phyloP scores from a whole-genome alignment of 2,329 filamentous ascomycete genomes.

The Botrytis aclada region DNA sequence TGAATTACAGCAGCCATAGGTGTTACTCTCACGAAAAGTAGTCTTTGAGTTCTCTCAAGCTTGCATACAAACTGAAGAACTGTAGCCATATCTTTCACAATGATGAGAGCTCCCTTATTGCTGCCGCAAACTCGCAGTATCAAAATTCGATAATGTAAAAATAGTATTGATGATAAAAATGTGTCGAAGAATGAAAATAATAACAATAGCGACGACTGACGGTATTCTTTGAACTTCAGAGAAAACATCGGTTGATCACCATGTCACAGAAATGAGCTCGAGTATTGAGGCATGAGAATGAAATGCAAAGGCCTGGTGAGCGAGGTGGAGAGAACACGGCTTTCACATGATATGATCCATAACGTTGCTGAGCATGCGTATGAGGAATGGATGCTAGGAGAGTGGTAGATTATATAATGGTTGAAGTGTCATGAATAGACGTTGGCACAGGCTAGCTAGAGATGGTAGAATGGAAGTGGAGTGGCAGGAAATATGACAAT shows the following conservation, averaged over 20 bases:
- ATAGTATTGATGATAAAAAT: not conserved
- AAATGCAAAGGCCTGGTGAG: not conserved
- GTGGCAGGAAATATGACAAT: not conserved
- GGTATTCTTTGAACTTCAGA: not conserved
- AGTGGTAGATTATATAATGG: not conserved
- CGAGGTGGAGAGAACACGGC: not conserved
- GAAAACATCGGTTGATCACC: not conserved
- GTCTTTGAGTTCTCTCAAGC: not conserved
- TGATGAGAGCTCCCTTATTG: not conserved
- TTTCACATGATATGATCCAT: not conserved
- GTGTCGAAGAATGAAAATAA: not conserved
- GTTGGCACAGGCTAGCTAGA: not conserved
- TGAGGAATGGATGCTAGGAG: not conserved
- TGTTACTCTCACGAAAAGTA: no score
- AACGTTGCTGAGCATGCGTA: fast-evolving
- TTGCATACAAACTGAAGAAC: not conserved
- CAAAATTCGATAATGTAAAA: not conserved
- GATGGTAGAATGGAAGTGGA: not conserved
- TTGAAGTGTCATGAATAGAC: not conserved
- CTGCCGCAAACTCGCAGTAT: not conserved
- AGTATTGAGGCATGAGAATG: not conserved
- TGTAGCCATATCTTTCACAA: no score
- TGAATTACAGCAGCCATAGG: no score
- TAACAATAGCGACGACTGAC: not conserved
- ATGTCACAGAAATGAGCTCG: fast-evolving